phyloP scores from a whole-genome alignment of 805 yeast genomes.

The Barnettozyma wickerhamii region DNA sequence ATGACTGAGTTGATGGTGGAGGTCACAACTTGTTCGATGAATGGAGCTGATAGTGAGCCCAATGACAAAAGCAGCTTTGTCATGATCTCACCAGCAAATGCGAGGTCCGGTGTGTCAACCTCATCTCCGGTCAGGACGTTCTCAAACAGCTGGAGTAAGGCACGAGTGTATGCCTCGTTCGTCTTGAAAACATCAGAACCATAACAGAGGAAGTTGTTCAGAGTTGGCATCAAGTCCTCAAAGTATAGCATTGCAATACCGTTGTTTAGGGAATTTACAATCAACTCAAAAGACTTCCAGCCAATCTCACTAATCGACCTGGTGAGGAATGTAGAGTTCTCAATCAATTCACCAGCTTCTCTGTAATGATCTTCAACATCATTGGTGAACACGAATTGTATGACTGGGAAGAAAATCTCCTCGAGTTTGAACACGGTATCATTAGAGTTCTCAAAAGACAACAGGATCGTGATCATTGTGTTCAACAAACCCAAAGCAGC shows the following conservation, averaged over 20 bases:
- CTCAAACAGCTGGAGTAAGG: slow-evolving; percentile 46
- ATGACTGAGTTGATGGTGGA: slow-evolving; percentile 38
- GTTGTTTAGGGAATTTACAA: slow-evolving; percentile 35
- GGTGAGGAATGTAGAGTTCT: slow-evolving; percentile 57
- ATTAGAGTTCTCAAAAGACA: slow-evolving; percentile 77
- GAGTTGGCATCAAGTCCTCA: slow-evolving; percentile 70
- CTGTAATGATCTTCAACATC: slow-evolving; percentile 69
- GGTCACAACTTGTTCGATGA: slow-evolving; percentile 38
- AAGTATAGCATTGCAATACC: slow-evolving; percentile 60
- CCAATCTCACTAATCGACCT: slow-evolving; percentile 60
- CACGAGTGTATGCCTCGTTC: slow-evolving; percentile 43
- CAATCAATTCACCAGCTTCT: slow-evolving; percentile 74
- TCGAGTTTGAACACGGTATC: slow-evolving; percentile 63
- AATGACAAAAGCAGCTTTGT: slow-evolving; percentile 60
- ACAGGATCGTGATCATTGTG: slow-evolving; percentile 75
- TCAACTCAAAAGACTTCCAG: slow-evolving; percentile 65
- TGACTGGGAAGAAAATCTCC: slow-evolving; percentile 63
- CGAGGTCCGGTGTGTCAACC: slow-evolving; percentile 51
- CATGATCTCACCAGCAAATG: slow-evolving; percentile 56
- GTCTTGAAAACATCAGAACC: slow-evolving; percentile 47
- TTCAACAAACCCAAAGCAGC: slow-evolving; percentile 79
- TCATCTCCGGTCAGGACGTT: slow-evolving; percentile 40
- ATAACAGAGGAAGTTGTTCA: slow-evolving; percentile 69
- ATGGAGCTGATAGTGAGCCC: slow-evolving; percentile 39
- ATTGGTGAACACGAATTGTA: slow-evolving; percentile 60